Base-by-base conservation (phyloP, 257 asterid genomes). In the Linderniella brevidens region DNA sequence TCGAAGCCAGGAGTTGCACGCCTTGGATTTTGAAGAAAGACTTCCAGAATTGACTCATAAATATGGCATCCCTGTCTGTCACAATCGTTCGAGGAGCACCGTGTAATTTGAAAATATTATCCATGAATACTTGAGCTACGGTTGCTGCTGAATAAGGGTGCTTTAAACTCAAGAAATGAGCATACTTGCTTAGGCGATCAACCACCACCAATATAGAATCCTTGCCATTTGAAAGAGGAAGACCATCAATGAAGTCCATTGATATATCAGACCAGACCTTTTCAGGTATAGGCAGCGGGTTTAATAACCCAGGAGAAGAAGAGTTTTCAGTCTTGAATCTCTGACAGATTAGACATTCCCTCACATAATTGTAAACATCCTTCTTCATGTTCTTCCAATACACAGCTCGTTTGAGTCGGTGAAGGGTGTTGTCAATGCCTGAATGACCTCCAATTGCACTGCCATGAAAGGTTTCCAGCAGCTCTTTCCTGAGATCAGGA, bases 31-130 rank as follows among this genome's bases (percentile, higher is more conserved):
- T 9, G 43, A 38, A 38, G 3, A 38, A 9, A 15, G 13, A 14
- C 9, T 29, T 5, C 54, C 41, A 49, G 3, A 49, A 32, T 8
- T 6, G 5, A 13, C 53, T 49, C 9, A 29, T 17, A 19, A 45
- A 55, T 4, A 55, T 55, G 0, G 53, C n/a, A 17, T 46, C 53
- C 11, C 53, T 10, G 11, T 55, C 19, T 9, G 19, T 45, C 5
- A 55, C 38, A 11, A 45, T 46, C 1, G 41, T 35, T 8, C 1
- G 4, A 0, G 25, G 53, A 3, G 36, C 4, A 0, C 19, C 41
- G 13, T 35, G 53, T 6, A 49, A 13, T 9, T 55, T 55, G 5
- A 5, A 55, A 2, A 55, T 46, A 13, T 35, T 1, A 8, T 55
- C 19, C 8, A 35, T 11, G 15, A 35, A 55, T 0, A 9, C 19